Base-by-base conservation (phyloP, 257 asterid genomes). In the Thymus quinquecostatus region DNA sequence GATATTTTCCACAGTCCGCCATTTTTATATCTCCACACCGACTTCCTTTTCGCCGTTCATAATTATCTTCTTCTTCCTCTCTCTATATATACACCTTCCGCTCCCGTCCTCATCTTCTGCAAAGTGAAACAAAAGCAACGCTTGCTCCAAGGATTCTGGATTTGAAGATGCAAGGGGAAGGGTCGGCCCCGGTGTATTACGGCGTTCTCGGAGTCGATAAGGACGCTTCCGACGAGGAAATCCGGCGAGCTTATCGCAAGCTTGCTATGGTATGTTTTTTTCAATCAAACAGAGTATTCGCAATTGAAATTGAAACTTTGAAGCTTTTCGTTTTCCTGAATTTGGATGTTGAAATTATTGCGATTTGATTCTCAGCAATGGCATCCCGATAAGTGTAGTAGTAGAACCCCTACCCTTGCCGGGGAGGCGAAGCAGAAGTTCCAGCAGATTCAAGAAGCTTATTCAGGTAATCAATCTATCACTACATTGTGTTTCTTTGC, bases 341-440 rank as follows among this genome's bases (percentile, higher is more conserved):
- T 2, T 60, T 6, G 41, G 41, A 44, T 60, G 21, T 10, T 80
- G 44, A 67, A 3, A n/a, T 54, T 49, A 10, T 60, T 74, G 14
- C 49, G 6, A 1, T 82, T 77, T 55, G 59, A 63, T 81, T 78
- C 21, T 21, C 89, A 88, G 97, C 87, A 80, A 93, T 93, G 98
- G 96, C 98, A 93, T 75, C 98, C 97, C 2, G 98, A 93, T 71
- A 93, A 82, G 75, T 93, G 96, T 92, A 58, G 75, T 92, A 58
- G 75, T 2, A 76, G 59, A 69, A 74, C 64, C 32, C 98, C 98
- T 32, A 77, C 88, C 36, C 66, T 80, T 27, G 62, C 86, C n/a
- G 89, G 86, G 27, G 89, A 90, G 81, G 93, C 96, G 12, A 86
- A 93, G 53, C 79, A 60, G 65, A 87, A 78, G 66, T 93, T 92